Conservation (phyloP, 148 eudicot species). For the Nyssa sinensis region DNA sequence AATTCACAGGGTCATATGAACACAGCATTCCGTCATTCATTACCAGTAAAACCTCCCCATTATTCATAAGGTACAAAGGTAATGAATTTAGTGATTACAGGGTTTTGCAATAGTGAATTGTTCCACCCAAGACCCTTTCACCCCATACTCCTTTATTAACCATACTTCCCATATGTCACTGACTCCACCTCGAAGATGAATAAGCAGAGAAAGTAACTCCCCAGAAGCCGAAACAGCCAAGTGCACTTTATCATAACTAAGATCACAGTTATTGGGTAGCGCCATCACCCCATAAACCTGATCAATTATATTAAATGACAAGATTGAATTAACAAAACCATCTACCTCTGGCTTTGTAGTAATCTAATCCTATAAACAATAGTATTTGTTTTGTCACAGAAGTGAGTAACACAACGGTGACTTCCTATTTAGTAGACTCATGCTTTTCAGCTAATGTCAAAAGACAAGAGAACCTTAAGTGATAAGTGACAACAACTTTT, state of each 20-base stretch:
- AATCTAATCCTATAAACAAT: too few relatives aligned
- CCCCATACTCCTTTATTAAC: conserved; percentile 33
- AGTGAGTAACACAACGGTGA: conserved; percentile 69
- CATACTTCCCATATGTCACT: conserved; percentile 24
- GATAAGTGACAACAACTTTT: conserved; percentile 69
- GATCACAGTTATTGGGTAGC: conserved; percentile 15
- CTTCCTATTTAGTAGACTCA: conserved; percentile 71
- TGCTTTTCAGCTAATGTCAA: conserved; percentile 88
- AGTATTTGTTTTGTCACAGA: too few relatives aligned
- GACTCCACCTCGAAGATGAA: neutral
- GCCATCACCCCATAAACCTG: conserved; percentile 26
- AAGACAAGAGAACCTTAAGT: conserved; percentile 83
- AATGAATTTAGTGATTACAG: neutral
- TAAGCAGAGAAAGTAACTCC: conserved; percentile 21
- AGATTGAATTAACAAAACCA: conserved; percentile 11
- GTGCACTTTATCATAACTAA: neutral
- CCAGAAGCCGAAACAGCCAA: conserved; percentile 18
- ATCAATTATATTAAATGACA: conserved; percentile 26
- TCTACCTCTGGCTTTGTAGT: neutral
- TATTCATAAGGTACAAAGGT: conserved; percentile 18
- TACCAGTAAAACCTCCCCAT: conserved; percentile 15
- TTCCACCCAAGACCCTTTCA: conserved; percentile 32
- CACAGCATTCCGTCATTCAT: conserved; percentile 14
- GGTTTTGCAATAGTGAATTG: neutral
- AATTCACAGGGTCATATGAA: conserved; percentile 14